Conservation (phyloP, 1,284 basidiomycete genomes). For the Irpex lacteus region DNA sequence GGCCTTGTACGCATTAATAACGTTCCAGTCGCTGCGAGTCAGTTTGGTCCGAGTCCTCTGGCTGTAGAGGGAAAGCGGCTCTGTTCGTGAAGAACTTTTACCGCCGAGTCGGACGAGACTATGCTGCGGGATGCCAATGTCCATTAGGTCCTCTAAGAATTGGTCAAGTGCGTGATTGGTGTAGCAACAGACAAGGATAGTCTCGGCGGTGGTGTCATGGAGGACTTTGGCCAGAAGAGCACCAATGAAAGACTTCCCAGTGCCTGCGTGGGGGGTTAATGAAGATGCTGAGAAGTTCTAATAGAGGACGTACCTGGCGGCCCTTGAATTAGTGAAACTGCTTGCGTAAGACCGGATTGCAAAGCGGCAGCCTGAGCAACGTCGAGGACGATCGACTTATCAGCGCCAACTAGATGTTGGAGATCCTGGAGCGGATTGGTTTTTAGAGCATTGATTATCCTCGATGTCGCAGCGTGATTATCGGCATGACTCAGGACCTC, state of each 20-base stretch:
- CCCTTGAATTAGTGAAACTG: slow-evolving; percentile 59
- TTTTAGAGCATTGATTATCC: slow-evolving; percentile 34
- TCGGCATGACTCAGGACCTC: slow-evolving; percentile 13
- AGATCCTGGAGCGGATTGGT: slow-evolving; percentile 39
- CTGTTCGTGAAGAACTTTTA: slow-evolving; percentile 45
- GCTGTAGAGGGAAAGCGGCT: slow-evolving; percentile 38
- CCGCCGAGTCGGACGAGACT: slow-evolving; percentile 54
- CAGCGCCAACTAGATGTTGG: slow-evolving; percentile 32
- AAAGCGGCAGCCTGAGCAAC: slow-evolving; percentile 48
- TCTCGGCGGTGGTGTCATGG: slow-evolving; percentile 42
- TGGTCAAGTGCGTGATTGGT: slow-evolving; percentile 70
- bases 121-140: slow-evolving; percentile 49
- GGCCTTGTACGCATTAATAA: slow-evolving; percentile 37
- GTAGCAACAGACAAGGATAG: slow-evolving; percentile 61
- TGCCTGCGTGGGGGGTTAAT: slow-evolving; percentile 37
- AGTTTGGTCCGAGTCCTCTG: slow-evolving; percentile 24
- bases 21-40: slow-evolving; percentile 34
- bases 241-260: slow-evolving; percentile 68
- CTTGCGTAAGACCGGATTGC: slow-evolving; percentile 49
- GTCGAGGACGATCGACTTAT: slow-evolving; percentile 45
- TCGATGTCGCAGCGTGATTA: slow-evolving; percentile 2
- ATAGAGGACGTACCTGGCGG: slow-evolving; percentile 50
- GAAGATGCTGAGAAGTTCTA: not conserved
- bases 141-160: slow-evolving; percentile 55
- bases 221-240: slow-evolving; percentile 56